Percentiles rank a stretch among this genome's conserved stretches.
Conservation (phyloP, 805 yeast genomes). For the Candida easanensis region DNA sequence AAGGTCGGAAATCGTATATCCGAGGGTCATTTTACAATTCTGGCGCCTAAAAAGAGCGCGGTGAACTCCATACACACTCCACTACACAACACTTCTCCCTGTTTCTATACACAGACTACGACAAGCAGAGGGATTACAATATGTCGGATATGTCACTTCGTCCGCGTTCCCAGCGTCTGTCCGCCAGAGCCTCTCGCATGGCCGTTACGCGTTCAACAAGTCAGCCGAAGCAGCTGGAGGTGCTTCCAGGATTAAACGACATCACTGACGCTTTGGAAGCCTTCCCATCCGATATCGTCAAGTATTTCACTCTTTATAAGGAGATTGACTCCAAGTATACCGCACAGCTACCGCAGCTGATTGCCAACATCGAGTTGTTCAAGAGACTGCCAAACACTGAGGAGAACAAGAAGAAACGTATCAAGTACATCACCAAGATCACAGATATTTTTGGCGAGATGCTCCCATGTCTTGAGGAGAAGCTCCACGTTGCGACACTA, state of each 20-base stretch:
- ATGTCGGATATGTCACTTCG: conserved; percentile 29
- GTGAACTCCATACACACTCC: no score
- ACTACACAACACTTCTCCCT: no score
- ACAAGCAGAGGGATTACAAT: no score
- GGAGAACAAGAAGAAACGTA: conserved; percentile 17
- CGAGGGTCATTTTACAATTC: no score
- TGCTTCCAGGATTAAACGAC: conserved; percentile 87
- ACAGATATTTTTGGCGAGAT: conserved; percentile 54
- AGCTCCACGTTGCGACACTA: conserved; percentile 93
- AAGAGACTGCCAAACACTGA: conserved; percentile 31
- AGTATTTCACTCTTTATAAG: conserved; percentile 82
- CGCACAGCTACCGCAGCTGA: conserved; percentile 64
- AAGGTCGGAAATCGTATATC: no score
- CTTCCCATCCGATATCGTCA: conserved; percentile 75
- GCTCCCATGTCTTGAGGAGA: conserved; percentile 91
- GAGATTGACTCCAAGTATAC: conserved; percentile 96
- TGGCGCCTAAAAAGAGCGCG: no score
- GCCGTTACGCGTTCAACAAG: conserved; percentile 9
- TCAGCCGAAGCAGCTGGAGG: conserved; percentile 31
- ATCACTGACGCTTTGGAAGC: conserved; percentile 89
- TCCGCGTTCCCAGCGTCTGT: conserved; percentile 34
- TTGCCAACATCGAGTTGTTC: conserved; percentile 49
- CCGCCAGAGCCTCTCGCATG: conserved; percentile 12
- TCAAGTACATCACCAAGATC: conserved; percentile 33
- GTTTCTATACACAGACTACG: no score